These are phyloP conservation scores for Sanghuangporus sanghuang DNA, from an alignment of 1,284 basidiomycete species.

Conservation along the genomic window DNA sequence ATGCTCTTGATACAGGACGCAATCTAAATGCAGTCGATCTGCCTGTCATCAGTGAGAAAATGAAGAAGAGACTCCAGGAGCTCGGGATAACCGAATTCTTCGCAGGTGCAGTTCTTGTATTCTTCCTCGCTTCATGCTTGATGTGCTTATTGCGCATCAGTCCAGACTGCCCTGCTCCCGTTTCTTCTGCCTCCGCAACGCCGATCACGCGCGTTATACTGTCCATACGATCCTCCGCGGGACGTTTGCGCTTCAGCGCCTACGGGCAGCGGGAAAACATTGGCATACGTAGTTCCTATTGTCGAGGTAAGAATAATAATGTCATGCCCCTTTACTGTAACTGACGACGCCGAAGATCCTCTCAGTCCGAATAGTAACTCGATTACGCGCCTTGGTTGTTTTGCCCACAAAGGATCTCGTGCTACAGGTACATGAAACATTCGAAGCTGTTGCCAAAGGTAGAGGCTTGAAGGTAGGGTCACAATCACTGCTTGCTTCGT, in stretches of 20 bases:
- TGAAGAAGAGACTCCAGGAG: slow-evolving; percentile 59
- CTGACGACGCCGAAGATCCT: slow-evolving; percentile 47
- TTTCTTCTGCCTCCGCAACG: slow-evolving; percentile 54
- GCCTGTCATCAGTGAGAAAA: slow-evolving; percentile 56
- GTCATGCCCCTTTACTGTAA: neutral
- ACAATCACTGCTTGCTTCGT: neutral
- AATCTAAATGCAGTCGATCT: slow-evolving; percentile 19
- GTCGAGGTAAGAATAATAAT: slow-evolving; percentile 58
- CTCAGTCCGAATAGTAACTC: slow-evolving; percentile 68
- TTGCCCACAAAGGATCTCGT: slow-evolving; percentile 97
- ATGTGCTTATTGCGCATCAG: slow-evolving; percentile 32
- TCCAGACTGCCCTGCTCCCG: slow-evolving; percentile 81
- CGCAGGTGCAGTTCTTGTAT: slow-evolving; percentile 57
- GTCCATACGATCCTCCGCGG: slow-evolving; percentile 62
- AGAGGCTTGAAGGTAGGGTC: slow-evolving; percentile 74
- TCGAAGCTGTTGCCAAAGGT: slow-evolving; percentile 82
- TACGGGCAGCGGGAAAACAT: slow-evolving; percentile 95
- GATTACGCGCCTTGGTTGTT: slow-evolving; percentile 88
- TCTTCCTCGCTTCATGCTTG: neutral
- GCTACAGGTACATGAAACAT: slow-evolving; percentile 85
- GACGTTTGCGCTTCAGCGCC: slow-evolving; percentile 98
- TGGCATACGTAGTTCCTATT: slow-evolving; percentile 91
- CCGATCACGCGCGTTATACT: slow-evolving; percentile 51
- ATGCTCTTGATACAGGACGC: slow-evolving; percentile 32
- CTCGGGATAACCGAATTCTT: slow-evolving; percentile 81